Conservation (phyloP, 2,329 filamentous ascomycete species). For the Fusarium sp. region DNA sequence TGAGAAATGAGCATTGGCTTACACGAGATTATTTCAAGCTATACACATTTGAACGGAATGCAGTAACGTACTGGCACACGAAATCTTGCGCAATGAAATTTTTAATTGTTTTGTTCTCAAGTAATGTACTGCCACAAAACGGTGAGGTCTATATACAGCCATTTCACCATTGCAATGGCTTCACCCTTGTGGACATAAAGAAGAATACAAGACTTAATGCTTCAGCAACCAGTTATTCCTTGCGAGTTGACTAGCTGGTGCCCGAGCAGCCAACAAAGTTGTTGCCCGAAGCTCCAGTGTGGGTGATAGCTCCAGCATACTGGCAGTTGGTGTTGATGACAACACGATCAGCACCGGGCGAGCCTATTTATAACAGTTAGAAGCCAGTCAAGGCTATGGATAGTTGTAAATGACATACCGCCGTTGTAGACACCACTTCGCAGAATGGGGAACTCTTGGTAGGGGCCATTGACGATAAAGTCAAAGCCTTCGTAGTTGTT, state of each 20-base stretch:
- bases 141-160: too few species aligned
- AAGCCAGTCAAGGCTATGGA: too few species aligned
- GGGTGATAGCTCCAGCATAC: slow-evolving; percentile 74
- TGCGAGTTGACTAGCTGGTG: slow-evolving; percentile 23
- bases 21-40: too few species aligned
- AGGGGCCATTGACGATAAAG: slow-evolving; percentile 50
- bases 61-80: too few species aligned
- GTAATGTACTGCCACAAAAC: too few species aligned
- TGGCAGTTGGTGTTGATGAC: slow-evolving; percentile 68
- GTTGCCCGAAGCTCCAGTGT: slow-evolving; percentile 75
- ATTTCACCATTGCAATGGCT: too few species aligned
- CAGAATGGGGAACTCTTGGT: slow-evolving; percentile 55
- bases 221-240: not conserved
- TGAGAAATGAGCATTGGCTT: too few species aligned
- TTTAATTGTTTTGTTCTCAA: too few species aligned
- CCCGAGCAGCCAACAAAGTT: slow-evolving; percentile 71
- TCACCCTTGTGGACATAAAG: too few species aligned
- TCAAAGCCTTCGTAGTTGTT: slow-evolving; percentile 54
- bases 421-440: slow-evolving; percentile 50
- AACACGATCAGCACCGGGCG: slow-evolving; percentile 73
- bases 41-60: too few species aligned
- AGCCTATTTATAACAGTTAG: slow-evolving; percentile 37
- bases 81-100: too few species aligned
- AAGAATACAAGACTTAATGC: too few species aligned
- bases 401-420: slow-evolving; percentile 40